Percentiles rank a stretch among this genome's conserved stretches.
phyloP scores from a whole-genome alignment of 73 alveolate genomes.

The Tetrahymena borealis region DNA sequence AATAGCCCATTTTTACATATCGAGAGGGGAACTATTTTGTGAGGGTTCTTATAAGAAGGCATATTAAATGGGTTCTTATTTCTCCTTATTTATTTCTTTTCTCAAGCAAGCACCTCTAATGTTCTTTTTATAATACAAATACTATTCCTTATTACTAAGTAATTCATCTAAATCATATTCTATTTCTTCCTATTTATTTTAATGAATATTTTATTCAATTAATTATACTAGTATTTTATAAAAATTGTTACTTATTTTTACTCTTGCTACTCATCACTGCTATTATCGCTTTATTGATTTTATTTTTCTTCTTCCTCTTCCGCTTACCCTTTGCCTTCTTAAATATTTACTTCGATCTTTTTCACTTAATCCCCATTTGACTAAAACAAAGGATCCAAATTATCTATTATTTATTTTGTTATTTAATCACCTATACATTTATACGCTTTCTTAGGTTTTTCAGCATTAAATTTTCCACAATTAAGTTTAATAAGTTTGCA shows the following conservation, averaged over 20 bases:
- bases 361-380: background rate
- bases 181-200: background rate
- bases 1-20: background rate
- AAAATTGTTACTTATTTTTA: background rate
- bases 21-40: background rate
- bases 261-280: background rate
- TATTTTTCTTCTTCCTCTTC: background rate
- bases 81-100: background rate
- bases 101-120: background rate
- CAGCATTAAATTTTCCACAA: background rate
- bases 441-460: background rate
- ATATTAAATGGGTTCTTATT: background rate
- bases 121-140: background rate
- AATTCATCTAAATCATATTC: background rate
- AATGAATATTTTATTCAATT: background rate
- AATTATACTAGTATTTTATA: background rate
- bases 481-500: background rate
- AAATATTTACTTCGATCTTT: too few relatives aligned
- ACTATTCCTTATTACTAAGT: background rate
- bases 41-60: background rate
- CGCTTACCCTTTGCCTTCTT: background rate
- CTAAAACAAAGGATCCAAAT: background rate
- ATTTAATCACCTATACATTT: background rate
- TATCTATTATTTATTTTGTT: background rate
- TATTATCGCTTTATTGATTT: background rate